Conservation (phyloP, 331 rosid genomes). For the Rhamnella rubrinervis region DNA sequence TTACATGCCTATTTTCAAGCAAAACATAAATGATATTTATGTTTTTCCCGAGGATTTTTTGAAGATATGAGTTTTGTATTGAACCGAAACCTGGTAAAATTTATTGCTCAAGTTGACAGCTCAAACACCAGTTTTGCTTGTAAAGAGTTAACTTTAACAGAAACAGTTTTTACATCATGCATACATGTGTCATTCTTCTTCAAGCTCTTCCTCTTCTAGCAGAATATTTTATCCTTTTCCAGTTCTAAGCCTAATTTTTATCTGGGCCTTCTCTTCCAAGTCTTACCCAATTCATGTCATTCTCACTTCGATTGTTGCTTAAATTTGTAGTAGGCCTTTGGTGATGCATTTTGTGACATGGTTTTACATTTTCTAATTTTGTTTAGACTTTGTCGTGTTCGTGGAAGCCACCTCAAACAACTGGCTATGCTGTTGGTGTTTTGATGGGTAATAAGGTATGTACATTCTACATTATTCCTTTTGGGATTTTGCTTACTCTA, state of each 20-base stretch:
- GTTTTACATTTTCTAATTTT: constrained; percentile 15
- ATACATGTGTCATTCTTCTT: background rate
- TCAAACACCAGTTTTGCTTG: no score
- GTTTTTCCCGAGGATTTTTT: no score
- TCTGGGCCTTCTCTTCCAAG: no score
- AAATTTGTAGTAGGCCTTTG: constrained; percentile 5
- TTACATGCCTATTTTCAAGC: no score
- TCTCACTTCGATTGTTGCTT: background rate
- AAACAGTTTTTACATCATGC: no score
- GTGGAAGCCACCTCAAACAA: constrained; percentile 63
- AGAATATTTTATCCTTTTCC: background rate
- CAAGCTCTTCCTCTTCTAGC: background rate
- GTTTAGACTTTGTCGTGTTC: constrained; percentile 65
- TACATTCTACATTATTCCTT: constrained; percentile 18
- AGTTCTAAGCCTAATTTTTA: no score
- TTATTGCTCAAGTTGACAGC: no score
- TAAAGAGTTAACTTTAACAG: no score
- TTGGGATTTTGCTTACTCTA: background rate
- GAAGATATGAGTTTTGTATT: no score
- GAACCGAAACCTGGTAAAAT: no score
- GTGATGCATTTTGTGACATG: background rate
- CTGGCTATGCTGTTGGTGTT: constrained; percentile 72
- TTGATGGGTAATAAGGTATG: constrained; percentile 77
- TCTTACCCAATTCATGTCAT: background rate
- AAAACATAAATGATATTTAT: no score